Evolutionary conservation across 2,329 filamentous ascomycete genomes (phyloP).

Genomic region (Calonectria montana): DNA sequence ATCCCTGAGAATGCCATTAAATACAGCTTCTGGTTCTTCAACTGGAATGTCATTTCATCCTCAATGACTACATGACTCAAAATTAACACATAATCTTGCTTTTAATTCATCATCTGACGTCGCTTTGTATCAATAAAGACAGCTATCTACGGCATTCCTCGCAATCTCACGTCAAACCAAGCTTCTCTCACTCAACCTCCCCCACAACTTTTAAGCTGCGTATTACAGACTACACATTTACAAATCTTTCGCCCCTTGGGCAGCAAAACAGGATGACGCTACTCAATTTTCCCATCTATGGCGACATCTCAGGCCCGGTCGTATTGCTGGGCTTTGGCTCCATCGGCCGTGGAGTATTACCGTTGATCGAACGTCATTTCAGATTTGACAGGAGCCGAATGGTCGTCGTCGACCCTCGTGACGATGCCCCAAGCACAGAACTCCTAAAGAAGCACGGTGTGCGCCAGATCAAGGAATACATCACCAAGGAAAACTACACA

Average conservation of each 20-base stretch:
- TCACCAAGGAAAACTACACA: not conserved
- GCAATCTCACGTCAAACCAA: not conserved
- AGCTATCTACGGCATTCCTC: too few species aligned
- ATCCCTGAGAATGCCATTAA: not conserved
- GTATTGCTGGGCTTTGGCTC: slow-evolving; percentile 2
- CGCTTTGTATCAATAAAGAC: not conserved
- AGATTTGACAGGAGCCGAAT: not conserved
- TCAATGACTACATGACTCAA: not conserved
- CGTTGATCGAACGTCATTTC: not conserved
- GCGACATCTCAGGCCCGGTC: not conserved
- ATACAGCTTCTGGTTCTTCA: not conserved
- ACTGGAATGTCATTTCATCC: too few species aligned
- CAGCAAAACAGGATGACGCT: not conserved
- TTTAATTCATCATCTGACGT: not conserved
- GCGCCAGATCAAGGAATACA: slow-evolving; percentile 5
- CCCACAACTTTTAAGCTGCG: not conserved
- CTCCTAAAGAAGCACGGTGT: not conserved
- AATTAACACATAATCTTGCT: too few species aligned
- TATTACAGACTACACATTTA: not conserved
- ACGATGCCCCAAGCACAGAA: not conserved
- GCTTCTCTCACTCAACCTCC: not conserved
- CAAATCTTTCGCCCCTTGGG: not conserved
- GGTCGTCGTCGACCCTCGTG: not conserved
- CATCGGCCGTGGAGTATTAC: not conserved
- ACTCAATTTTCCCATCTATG: not conserved